Evolutionary conservation across 768 basidiomycete species (phyloP), one percentile per base, ranked within the genome.

Genomic region (Leccinum fibrillosum): DNA sequence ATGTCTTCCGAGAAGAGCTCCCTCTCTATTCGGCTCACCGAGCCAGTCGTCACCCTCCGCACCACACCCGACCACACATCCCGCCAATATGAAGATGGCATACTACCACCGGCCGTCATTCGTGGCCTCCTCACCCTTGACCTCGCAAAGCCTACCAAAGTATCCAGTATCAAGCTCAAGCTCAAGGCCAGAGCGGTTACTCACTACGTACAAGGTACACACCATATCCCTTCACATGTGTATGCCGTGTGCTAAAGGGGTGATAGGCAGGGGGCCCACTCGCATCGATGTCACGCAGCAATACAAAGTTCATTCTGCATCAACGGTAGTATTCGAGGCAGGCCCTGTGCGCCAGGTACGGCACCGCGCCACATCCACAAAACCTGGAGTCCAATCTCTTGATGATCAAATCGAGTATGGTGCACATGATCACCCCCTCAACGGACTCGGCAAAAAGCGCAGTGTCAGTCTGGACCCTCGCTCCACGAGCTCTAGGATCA

Each of bases 131-230:
- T 90, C 56, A 84, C 82, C 2, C 75, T 91, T 56, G 78, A 76
- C 17, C 73, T 90, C 42, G 76, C 77, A 32, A 96, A 96, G 69
- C 86, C 94, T 0, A 94, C 86, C 54, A 86, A 86, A 70, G 86
- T 99, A 63, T 86, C 89, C 32, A 89, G 86, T 64, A 94, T 99
- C 58, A 86, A 88, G 55, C 78, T 97, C 42, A 84, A 86, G 69
- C 75, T 99, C n/a, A 77, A 85, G 45, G 94, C 90, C 3, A 88
- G 78, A 58, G 79, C 86, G 2, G 74, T 79, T 21, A 89, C 86
- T 4, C 81, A 84, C 37, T 97, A 93, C 88, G 86, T 89, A 2
- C 94, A 97, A 81, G 92, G 95, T 94, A 59, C 52, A 79, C 42
- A 42, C 12, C 44, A 3, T 52, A 11, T 5, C 26, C 25, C 49